Evolutionary conservation across 1,139 yeast genomes (phyloP).

Genomic region (Yamadazyma triangularis): DNA sequence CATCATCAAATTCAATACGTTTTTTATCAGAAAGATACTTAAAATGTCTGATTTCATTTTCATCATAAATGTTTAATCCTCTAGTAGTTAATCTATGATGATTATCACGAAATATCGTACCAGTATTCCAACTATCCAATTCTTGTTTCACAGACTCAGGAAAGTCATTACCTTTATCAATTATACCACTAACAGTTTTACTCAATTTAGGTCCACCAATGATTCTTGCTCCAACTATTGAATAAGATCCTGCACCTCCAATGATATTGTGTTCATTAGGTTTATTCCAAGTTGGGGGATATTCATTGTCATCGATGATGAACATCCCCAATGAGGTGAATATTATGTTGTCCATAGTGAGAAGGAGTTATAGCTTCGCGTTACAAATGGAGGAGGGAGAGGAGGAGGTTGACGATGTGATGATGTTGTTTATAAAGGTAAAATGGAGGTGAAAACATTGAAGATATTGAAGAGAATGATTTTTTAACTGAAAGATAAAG

Average conservation of each 20-base stretch:
- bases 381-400: too few species aligned
- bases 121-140: constrained; percentile 59
- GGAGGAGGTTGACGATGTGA: too few species aligned
- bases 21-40: constrained; percentile 52
- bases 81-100: constrained; percentile 60
- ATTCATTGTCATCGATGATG: constrained; percentile 83
- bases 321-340: constrained; percentile 75
- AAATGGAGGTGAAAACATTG: too few species aligned
- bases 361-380: too few species aligned
- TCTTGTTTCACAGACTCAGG: constrained; percentile 46
- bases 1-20: constrained; percentile 59
- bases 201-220: constrained; percentile 36
- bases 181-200: constrained; percentile 54
- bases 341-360: constrained; percentile 5
- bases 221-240: constrained; percentile 71
- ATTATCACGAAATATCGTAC: constrained; percentile 51
- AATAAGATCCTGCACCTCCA: constrained; percentile 91
- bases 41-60: constrained; percentile 51
- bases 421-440: too few species aligned
- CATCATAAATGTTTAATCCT: constrained; percentile 74
- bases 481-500: too few species aligned
- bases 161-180: constrained; percentile 79
- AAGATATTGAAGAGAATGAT: too few species aligned
- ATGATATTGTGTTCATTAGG: constrained; percentile 50
- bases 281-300: constrained; percentile 37